Conservation (phyloP, 106 monocot genomes). For the Platanthera zijinensis region DNA sequence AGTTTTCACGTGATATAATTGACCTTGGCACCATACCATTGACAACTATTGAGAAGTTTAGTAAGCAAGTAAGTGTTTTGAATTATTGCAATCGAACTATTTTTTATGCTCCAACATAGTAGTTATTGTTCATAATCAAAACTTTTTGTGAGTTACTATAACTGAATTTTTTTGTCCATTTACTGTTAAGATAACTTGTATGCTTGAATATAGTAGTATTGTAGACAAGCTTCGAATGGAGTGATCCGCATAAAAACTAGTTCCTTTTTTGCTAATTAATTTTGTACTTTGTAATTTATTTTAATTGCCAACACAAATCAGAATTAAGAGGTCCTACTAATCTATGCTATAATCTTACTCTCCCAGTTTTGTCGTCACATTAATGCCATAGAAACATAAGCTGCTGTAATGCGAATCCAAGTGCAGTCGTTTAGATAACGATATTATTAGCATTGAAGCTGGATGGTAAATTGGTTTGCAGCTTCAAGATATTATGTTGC, state of each 20-base stretch:
- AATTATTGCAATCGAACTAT: background rate
- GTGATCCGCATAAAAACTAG: background rate
- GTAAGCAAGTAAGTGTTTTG: conserved; percentile 61
- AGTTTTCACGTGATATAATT: conserved; percentile 61
- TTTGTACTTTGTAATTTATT: background rate
- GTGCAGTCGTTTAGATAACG: no score
- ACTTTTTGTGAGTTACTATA: background rate
- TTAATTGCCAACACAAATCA: background rate
- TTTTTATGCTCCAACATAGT: background rate
- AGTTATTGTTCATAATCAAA: background rate
- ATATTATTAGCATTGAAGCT: no score
- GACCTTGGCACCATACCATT: conserved; percentile 92
- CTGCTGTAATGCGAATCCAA: no score
- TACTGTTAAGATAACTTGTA: background rate
- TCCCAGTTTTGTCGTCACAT: background rate
- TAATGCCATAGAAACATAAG: background rate
- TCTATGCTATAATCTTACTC: background rate
- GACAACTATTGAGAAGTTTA: conserved; percentile 84
- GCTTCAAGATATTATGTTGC: no score
- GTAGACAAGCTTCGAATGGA: background rate
- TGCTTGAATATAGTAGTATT: background rate
- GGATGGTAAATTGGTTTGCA: no score
- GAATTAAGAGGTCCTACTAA: background rate
- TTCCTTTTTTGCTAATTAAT: background rate
- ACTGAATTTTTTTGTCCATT: background rate